phyloP scores from a whole-genome alignment of 768 basidiomycete species.

The Rhodosporidiobolus sp. region DNA sequence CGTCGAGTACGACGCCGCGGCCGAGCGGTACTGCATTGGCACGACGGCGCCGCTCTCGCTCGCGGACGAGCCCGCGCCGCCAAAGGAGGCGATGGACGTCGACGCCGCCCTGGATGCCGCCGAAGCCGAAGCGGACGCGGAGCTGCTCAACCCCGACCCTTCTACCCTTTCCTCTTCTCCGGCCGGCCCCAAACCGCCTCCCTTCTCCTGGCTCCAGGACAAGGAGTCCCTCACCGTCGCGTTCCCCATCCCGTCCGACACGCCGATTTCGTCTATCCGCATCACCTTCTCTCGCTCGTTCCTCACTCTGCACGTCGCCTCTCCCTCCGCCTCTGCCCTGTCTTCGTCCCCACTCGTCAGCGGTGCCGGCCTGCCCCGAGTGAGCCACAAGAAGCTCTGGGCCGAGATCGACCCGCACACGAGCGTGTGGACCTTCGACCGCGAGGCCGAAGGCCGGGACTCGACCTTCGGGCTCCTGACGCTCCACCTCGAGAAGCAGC shows the following conservation, averaged over 20 bases:
- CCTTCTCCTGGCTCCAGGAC: constrained; percentile 92
- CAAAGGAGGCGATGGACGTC: too few relatives aligned
- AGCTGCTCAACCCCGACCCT: neutral
- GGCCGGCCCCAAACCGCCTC: constrained; percentile 57
- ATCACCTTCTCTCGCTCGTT: constrained; percentile 65
- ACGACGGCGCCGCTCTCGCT: neutral
- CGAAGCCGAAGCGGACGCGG: neutral
- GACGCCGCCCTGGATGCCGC: neutral
- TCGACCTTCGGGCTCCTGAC: constrained; percentile 62
- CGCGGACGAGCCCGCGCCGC: too few relatives aligned
- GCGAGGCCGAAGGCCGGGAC: constrained; percentile 71
- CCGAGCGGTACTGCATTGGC: constrained; percentile 8
- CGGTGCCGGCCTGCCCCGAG: constrained; percentile 55
- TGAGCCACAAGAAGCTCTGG: constrained; percentile 69
- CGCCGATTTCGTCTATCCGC: constrained; percentile 62
- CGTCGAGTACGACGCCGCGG: constrained; percentile 11
- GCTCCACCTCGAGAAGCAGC: constrained; percentile 79
- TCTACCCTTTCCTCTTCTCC: neutral
- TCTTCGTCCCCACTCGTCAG: constrained; percentile 45
- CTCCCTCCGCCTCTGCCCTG: constrained; percentile 42
- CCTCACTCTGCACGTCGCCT: constrained; percentile 61
- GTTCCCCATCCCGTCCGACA: constrained; percentile 74
- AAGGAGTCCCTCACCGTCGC: constrained; percentile 76
- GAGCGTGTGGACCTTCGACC: constrained; percentile 78
- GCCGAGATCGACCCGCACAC: constrained; percentile 68